These are phyloP conservation scores for Lodderomyces beijingensis DNA, from an alignment of 1,139 yeast species.

Conservation along the genomic window DNA sequence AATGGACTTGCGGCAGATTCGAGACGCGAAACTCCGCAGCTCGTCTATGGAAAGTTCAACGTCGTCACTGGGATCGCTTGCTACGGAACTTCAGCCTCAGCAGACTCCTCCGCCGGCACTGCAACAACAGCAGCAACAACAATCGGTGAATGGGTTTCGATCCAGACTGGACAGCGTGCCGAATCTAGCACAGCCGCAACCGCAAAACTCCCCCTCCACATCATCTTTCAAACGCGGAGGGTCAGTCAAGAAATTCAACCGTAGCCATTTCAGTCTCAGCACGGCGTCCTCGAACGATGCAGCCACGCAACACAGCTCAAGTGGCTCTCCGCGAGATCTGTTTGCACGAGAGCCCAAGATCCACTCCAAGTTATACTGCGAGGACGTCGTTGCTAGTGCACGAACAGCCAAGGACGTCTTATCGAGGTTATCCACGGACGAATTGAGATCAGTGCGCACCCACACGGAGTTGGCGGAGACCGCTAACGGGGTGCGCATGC, in stretches of 20 bases:
- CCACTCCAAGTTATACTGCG: conserved; percentile 33
- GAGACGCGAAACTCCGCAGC: too few relatives aligned
- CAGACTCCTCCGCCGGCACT: background rate
- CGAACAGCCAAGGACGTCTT: conserved; percentile 27
- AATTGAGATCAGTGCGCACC: conserved; percentile 49
- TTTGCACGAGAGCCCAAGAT: conserved; percentile 27
- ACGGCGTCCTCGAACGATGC: conserved; percentile 4
- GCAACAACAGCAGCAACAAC: too few relatives aligned
- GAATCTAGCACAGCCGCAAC: conserved; percentile 5
- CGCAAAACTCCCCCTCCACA: conserved; percentile 10
- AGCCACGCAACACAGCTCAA: conserved; percentile 3
- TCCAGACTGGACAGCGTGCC: conserved; percentile 1
- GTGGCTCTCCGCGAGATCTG: conserved; percentile 12
- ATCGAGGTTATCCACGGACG: conserved; percentile 32
- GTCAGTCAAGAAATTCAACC: conserved; percentile 7
- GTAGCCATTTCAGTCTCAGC: conserved; percentile 5
- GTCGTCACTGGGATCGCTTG: conserved; percentile 5
- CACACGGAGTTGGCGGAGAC: conserved; percentile 79
- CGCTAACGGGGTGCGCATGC: conserved; percentile 79
- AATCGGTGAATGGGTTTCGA: too few relatives aligned
- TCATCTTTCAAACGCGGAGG: conserved; percentile 8
- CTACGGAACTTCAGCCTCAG: conserved; percentile 5
- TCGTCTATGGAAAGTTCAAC: conserved; percentile 7
- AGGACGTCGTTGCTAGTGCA: conserved; percentile 11
- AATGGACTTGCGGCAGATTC: too few relatives aligned